Evolutionary conservation across 768 basidiomycete species (phyloP).

Genomic region (Lactarius hengduanensis): DNA sequence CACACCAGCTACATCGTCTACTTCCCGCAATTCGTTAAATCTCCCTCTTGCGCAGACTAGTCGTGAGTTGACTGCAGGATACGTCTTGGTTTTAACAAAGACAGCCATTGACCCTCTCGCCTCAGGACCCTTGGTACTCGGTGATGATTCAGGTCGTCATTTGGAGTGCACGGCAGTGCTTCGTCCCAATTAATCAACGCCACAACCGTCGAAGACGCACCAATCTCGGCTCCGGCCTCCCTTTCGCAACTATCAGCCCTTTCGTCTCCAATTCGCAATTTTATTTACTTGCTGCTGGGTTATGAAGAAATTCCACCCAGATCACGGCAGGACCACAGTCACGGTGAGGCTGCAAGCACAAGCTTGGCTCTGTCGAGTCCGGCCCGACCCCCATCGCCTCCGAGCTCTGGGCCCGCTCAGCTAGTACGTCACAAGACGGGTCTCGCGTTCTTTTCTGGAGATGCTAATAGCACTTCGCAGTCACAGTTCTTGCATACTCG

Average conservation of each 20-base stretch:
- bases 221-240: background rate
- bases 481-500: background rate
- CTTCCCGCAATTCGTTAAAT: background rate
- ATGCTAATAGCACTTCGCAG: background rate
- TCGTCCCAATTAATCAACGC: background rate
- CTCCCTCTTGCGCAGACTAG: background rate
- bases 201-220: background rate
- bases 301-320: no score
- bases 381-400: background rate
- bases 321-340: no score
- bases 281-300: no score
- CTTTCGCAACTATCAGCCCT: background rate
- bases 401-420: background rate
- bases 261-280: background rate
- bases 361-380: background rate
- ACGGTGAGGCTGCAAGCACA: background rate
- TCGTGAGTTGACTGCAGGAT: background rate
- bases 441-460: background rate
- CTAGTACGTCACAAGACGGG: background rate
- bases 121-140: constrained; percentile 1
- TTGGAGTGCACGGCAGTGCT: background rate
- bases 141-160: background rate
- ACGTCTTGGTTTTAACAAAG: background rate
- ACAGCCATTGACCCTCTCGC: background rate
- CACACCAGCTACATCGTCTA: background rate